phyloP scores from a whole-genome alignment of 2,329 filamentous ascomycete species.

The Nannizzia gypsea region DNA sequence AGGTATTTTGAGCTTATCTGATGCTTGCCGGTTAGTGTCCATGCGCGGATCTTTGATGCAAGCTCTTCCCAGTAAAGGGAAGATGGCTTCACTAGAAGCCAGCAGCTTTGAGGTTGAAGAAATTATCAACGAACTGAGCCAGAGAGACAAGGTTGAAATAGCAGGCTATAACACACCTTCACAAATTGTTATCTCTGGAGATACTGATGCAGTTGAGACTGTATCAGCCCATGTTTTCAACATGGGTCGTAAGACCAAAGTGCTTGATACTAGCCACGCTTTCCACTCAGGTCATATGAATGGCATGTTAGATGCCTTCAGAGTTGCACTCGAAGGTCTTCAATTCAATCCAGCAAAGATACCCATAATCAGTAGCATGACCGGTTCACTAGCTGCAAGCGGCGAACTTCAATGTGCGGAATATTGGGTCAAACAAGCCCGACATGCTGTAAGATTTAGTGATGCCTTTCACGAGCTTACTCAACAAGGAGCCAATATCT shows the following conservation, averaged over 20 bases:
- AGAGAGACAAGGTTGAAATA: not conserved
- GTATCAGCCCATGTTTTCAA: not conserved
- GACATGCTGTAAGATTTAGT: not conserved
- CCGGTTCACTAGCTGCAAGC: not conserved
- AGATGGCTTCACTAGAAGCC: slow-evolving; percentile 3
- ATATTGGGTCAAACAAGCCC: slow-evolving; percentile 4
- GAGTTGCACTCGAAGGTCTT: not conserved
- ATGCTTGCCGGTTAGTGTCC: slow-evolving; percentile 15
- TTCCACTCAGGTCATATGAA: slow-evolving; percentile 4
- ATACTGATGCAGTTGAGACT: not conserved
- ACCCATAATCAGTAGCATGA: slow-evolving; percentile 3
- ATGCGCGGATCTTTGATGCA: slow-evolving; percentile 3
- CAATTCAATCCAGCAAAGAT: not conserved
- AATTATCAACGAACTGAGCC: not conserved
- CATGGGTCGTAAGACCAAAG: not conserved
- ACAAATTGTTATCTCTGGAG: not conserved
- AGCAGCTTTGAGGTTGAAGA: not conserved
- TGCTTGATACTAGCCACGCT: slow-evolving; percentile 2
- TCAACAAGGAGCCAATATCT: not conserved
- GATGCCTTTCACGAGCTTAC: not conserved
- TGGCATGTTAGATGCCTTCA: slow-evolving; percentile 2
- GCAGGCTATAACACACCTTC: slow-evolving; percentile 1
- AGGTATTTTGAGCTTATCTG: slow-evolving; percentile 25
- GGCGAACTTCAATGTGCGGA: not conserved
- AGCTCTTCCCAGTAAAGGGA: not conserved